Percentiles rank a stretch among this genome's conserved stretches.
Evolutionary conservation across 1,284 basidiomycete species (phyloP).

Genomic region (Inonotus obliquus): DNA sequence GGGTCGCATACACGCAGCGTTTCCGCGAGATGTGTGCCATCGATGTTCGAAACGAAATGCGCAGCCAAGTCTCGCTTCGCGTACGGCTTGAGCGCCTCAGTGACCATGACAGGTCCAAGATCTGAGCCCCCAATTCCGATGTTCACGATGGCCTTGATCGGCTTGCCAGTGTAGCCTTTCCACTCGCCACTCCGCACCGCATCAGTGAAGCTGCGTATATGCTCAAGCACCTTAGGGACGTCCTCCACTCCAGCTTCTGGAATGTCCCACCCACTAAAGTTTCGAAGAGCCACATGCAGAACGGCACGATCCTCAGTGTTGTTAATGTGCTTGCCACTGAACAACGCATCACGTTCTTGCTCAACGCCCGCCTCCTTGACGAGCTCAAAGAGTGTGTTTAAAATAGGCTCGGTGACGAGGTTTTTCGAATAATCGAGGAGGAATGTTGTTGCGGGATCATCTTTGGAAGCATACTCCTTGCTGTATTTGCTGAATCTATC

Average conservation of each 20-base stretch:
- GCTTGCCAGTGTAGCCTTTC: constrained; percentile 97
- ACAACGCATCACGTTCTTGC: constrained; percentile 88
- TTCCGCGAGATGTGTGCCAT: constrained; percentile 96
- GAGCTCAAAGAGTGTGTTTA: constrained; percentile 72
- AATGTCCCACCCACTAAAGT: constrained; percentile 74
- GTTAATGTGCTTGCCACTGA: constrained; percentile 95
- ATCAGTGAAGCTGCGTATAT: constrained; percentile 90
- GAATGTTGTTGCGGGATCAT: constrained; percentile 70
- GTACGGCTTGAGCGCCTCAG: constrained; percentile 94
- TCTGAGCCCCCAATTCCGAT: constrained; percentile 99
- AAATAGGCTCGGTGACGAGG: constrained; percentile 84
- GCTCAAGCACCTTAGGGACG: constrained; percentile 80
- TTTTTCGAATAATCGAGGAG: constrained; percentile 98
- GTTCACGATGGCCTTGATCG: constrained; percentile 94
- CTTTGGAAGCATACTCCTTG: constrained; percentile 65
- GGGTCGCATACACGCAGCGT: constrained; percentile 80
- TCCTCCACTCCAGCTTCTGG: constrained; percentile 79
- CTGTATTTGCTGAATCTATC: constrained; percentile 85
- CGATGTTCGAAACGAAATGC: constrained; percentile 97
- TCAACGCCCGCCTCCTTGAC: constrained; percentile 87
- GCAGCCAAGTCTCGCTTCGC: constrained; percentile 83
- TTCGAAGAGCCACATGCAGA: constrained; percentile 90
- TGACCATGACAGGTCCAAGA: constrained; percentile 98
- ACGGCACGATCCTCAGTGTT: constrained; percentile 97
- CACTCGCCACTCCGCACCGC: constrained; percentile 81